Base-by-base conservation (phyloP, 306 rosid species). In the Glycyrrhiza uralensis region DNA sequence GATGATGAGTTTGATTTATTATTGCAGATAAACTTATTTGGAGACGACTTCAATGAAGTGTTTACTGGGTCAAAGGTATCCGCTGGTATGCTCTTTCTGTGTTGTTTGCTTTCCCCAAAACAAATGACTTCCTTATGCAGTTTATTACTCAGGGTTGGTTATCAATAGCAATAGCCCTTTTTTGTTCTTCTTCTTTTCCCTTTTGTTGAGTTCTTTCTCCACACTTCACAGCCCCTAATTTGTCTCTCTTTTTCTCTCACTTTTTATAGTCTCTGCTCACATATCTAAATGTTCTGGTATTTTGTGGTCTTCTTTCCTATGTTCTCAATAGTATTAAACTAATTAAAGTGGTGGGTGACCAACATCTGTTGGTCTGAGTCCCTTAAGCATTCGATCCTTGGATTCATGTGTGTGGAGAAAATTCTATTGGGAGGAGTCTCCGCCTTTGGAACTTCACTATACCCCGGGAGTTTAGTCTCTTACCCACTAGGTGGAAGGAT, bases 11-110 rank as follows among this genome's bases (percentile, higher is more conserved):
- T 22, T 4, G 58, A n/a, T 44, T 80, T n/a, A 38, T 80, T n/a
- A 38, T 69, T 74, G 87, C 87, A 94, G 97, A 82, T 87, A 42
- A 76, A 63, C 47, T 81, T 86, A 52, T 74, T 85, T 42, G 80
- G 79, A 69, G 92, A 86, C 35, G 98, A 91, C 74, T 91, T 91
- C 76, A 89, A 86, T 65, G 81, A 94, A 66, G 89, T 76, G 38
- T 81, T 81, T 72, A 78, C 85, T 55, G 93, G 89, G 82, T 78
- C 83, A 80, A 87, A 84, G 88, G 88, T 81, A 77, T 80, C 93
- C 66, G 86, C 91, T 82, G 98, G 97, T 91, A 91, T 46, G 98
- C 90, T 66, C 68, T 65, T 68, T 32, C 32, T 75, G 47, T 75
- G 22, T 70, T 71, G 8, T 69, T 71, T 30, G 69, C 10, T n/a